phyloP scores from a whole-genome alignment of 2,329 filamentous ascomycete genomes.

The Intubia oerlemansii region DNA sequence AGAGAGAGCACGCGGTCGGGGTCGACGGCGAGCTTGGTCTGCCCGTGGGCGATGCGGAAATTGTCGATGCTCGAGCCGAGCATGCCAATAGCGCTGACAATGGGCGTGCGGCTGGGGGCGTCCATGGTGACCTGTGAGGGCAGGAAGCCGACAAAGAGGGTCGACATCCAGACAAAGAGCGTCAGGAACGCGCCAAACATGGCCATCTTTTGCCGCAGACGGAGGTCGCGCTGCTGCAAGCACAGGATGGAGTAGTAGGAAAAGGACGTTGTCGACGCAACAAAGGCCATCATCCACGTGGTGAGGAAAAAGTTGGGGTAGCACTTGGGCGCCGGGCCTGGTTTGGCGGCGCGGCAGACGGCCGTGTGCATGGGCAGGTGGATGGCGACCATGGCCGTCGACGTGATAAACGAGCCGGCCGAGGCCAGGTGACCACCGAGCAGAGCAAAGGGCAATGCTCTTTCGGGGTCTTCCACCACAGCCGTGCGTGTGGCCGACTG shows the following conservation, averaged over 20 bases:
- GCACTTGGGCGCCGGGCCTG: not conserved
- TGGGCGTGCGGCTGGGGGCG: not conserved
- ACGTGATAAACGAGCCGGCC: slow-evolving; percentile 1
- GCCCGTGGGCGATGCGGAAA: slow-evolving; percentile 2
- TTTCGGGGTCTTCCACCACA: not conserved
- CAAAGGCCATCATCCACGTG: slow-evolving; percentile 4
- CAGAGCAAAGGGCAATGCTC: slow-evolving; percentile 1
- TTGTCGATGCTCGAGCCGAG: slow-evolving; percentile 5
- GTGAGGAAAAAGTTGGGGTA: slow-evolving; percentile 7
- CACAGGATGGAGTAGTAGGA: slow-evolving; percentile 1
- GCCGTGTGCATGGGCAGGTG: slow-evolving; percentile 5
- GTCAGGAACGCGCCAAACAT: slow-evolving; percentile 2
- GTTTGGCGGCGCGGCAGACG: slow-evolving; percentile 1
- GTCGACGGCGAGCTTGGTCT: not conserved
- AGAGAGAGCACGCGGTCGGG: not conserved
- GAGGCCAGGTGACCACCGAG: not conserved
- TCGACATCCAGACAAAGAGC: slow-evolving; percentile 3
- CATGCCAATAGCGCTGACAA: slow-evolving; percentile 5
- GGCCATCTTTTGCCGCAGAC: slow-evolving; percentile 2
- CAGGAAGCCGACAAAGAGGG: slow-evolving; percentile 3
- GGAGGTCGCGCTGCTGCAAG: slow-evolving; percentile 3
- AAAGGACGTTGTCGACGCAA: not conserved
- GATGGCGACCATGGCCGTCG: slow-evolving; percentile 1
- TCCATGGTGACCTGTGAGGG: not conserved
- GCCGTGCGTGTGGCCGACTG: too few species aligned